Conservation (phyloP, 805 yeast species). For the Grigorovia transvaalensis region DNA sequence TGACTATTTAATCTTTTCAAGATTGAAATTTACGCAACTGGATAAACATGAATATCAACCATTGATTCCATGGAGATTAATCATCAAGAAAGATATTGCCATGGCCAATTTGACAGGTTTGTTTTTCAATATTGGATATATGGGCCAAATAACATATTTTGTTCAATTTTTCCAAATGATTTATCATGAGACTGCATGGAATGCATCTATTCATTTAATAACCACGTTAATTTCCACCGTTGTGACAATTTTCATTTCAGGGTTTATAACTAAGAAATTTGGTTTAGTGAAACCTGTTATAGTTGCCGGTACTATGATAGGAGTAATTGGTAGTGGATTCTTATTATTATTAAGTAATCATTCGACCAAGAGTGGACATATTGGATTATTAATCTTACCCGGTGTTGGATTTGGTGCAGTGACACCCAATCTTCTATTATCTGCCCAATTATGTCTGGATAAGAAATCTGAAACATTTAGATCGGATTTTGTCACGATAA, state of each 20-base stretch:
- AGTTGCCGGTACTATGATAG: constrained; percentile 23
- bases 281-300: constrained; percentile 30
- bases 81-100: constrained; percentile 9
- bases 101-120: constrained; percentile 13
- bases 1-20: constrained; percentile 28
- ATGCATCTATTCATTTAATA: constrained; percentile 18
- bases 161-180: constrained; percentile 23
- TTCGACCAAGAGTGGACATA: constrained; percentile 21
- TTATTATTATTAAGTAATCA: constrained; percentile 25
- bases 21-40: constrained; percentile 4
- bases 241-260: constrained; percentile 17
- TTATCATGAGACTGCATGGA: constrained; percentile 15
- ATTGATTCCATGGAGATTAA: constrained; percentile 12
- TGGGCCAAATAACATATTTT: constrained; percentile 15
- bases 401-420: constrained; percentile 31
- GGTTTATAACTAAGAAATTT: constrained; percentile 26
- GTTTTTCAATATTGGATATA: constrained; percentile 13
- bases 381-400: constrained; percentile 31
- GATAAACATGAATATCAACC: constrained; percentile 9
- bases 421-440: constrained; percentile 27
- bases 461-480: constrained; percentile 11
- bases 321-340: constrained; percentile 30
- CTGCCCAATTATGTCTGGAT: constrained; percentile 23
- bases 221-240: constrained; percentile 16
- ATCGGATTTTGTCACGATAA: constrained; percentile 17